phyloP scores from a whole-genome alignment of 768 basidiomycete species.

The Termitomyces sp. region DNA sequence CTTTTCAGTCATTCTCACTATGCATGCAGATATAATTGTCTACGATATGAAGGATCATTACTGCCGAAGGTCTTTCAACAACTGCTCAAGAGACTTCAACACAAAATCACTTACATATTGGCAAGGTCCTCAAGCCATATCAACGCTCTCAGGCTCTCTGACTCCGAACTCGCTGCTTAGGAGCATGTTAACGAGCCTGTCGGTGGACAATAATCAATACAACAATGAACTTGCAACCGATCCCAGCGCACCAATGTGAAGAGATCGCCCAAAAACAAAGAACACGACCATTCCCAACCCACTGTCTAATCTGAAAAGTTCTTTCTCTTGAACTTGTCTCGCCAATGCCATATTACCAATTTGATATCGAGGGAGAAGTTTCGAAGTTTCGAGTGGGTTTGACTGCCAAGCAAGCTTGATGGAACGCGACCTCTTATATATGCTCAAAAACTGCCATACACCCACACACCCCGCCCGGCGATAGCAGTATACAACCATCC shows the following conservation, averaged over 20 bases:
- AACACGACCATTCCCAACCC: constrained; percentile 10
- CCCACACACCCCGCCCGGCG: too few species aligned
- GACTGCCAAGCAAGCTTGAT: background rate
- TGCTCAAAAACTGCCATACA: background rate
- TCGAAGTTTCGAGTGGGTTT: background rate
- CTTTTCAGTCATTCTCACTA: too few species aligned
- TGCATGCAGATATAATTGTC: background rate
- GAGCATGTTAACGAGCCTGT: background rate
- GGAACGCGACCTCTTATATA: background rate
- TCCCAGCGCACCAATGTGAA: background rate
- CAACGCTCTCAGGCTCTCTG: too few species aligned
- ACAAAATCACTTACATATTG: background rate
- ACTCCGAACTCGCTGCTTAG: background rate
- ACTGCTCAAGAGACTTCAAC: background rate
- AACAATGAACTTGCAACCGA: background rate
- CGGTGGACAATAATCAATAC: background rate
- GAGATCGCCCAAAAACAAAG: background rate
- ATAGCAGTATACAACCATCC: background rate
- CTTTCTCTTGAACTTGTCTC: background rate
- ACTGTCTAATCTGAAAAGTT: background rate
- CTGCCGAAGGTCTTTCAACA: background rate
- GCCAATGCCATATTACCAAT: background rate
- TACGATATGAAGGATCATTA: background rate
- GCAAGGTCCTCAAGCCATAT: background rate
- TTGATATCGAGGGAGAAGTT: background rate